Percentiles rank a stretch among this genome's conserved stretches.
Evolutionary conservation across 2,329 filamentous ascomycete genomes (phyloP).

Genomic region (Colletotrichum karsti): DNA sequence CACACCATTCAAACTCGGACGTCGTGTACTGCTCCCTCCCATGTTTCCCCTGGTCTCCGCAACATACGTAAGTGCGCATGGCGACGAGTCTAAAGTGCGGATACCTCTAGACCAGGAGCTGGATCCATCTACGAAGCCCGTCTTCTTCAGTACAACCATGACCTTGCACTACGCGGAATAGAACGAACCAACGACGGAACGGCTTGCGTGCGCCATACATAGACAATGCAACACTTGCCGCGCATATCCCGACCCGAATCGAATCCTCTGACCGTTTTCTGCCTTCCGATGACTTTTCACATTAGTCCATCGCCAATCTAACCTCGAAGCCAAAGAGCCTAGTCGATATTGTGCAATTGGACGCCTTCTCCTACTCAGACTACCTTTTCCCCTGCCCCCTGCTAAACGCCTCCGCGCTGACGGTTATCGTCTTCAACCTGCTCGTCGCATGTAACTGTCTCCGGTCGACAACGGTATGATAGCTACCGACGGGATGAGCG

Average conservation of each 20-base stretch:
- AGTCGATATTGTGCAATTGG: neutral
- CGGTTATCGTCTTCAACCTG: neutral
- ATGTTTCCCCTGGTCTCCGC: neutral
- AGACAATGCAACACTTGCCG: neutral
- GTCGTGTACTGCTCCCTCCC: neutral
- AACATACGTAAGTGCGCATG: constrained; percentile 22
- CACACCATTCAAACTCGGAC: neutral
- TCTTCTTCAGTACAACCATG: neutral
- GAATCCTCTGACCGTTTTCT: neutral
- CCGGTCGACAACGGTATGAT: neutral
- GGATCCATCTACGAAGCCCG: constrained; percentile 11
- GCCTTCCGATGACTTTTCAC: neutral
- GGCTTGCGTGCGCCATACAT: neutral
- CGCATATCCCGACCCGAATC: neutral
- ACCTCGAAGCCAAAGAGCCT: neutral
- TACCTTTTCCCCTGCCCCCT: neutral
- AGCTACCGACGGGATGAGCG: neutral
- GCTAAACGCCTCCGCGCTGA: neutral
- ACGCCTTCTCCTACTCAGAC: neutral
- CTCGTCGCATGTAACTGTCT: neutral
- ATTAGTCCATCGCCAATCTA: neutral
- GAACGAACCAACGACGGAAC: constrained; percentile 13
- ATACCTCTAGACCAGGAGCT: constrained; percentile 7
- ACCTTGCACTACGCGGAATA: neutral
- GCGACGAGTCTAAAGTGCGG: constrained; percentile 22